Base-by-base conservation (phyloP, 2,329 filamentous ascomycete species). In the Sphaerulina vaccinii region DNA sequence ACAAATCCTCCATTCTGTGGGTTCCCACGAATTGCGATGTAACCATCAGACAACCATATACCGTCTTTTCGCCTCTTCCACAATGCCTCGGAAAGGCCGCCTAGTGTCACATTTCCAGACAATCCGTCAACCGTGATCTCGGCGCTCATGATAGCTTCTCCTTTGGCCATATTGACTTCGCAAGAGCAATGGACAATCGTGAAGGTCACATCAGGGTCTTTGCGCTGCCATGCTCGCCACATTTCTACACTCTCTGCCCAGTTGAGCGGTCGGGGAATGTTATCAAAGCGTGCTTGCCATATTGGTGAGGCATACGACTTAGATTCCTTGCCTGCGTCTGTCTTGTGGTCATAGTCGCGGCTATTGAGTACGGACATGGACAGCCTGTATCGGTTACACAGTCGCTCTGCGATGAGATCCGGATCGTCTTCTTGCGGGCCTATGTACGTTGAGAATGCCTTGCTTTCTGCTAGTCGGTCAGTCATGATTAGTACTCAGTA, bases 1-100 rank as follows among this genome's bases (percentile, higher is more conserved):
- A 52, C 50, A 24, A 52, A 52, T 3, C 44, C 50, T 9, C 50
- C 50, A 19, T 52, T 48, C 15, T 48, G 44, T 8, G 29, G 35
- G 6, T 48, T 42, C 11, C 50, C 50, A 29, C 44, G 21, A 2
- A 52, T 43, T 1, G 43, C 50, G 19, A 42, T 35, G 21, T 38
- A 52, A 13, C n/a, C 38, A 10, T 37, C 38, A n/a, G 24, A 22
- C 43, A 42, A 18, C 50, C 50, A 52, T 29, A 35, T 42, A 6
- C 50, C 50, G 22, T 52, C 44, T 15, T 35, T 19, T 16, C 11
- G 21, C 16, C 38, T 32, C 24, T 29, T 43, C 21, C 40, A 47
- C 32, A 27, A 19, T 11, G 44, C 38, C 18, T 52, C 44, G 13
- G 24, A 37, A 36, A 52, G 15, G 2, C 38, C 44, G 13, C 43